Base-by-base conservation (phyloP, 441 rosid genomes). In the Mallotus japonicus region DNA sequence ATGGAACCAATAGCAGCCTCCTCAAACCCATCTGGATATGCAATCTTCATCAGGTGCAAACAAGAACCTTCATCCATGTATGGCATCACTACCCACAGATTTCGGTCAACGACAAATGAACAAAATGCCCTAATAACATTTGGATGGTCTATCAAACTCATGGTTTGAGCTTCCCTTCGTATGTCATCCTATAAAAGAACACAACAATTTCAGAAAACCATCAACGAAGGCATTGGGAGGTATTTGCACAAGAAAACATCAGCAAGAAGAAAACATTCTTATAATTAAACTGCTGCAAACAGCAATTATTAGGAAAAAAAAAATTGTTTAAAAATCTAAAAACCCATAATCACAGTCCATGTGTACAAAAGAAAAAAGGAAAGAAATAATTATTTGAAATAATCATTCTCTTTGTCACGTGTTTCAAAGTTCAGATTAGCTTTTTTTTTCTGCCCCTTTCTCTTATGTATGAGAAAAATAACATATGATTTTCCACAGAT, bases 41-140 rank as follows among this genome's bases (percentile, higher is more conserved):
- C 96, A 83, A 95, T 88, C 89, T 91, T 92, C 96, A 96, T 94
- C 65, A 96, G 94, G 84, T 93, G 98, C 82, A 96, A 83, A 83
- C 99, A 96, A 4, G 98, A 96, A 63, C 99, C 98, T 76, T 93
- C 97, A 13, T 90, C 97, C 99, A 96, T 96, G 80, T 87, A 96
- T 13, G 99, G 96, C 99, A 96, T 96, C 83, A 94, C 88, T 34
- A 96, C 99, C 99, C 99, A 96, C 59, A 96, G 95, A 78, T 88
- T 84, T 61, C 77, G 82, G 47, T 87, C 96, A 64, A 96, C 99
- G 67, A 92, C 97, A 87, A 93, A 96, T 15, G 99, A 96, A 82
- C 99, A 93, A 70, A 65, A 88, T 62, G 98, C 97, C 75, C 78
- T 88, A 62, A 94, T 88, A 65, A 91, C 93, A 78, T 96, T 96